Evolutionary conservation across 1,284 basidiomycete genomes (phyloP).

Genomic region (Cryptococcus sp.): DNA sequence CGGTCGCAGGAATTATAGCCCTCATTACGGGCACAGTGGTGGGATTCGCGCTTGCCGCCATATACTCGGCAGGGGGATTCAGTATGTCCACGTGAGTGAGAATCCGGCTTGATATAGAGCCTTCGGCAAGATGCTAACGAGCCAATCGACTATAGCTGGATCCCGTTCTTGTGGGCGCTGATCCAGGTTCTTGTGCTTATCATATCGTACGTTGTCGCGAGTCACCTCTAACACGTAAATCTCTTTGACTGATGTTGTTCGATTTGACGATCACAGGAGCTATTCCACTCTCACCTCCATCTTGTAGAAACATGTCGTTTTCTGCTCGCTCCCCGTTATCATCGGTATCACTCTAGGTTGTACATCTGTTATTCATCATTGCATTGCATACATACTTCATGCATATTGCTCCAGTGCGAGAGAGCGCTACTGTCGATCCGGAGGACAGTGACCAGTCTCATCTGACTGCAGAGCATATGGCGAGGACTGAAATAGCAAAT

Average conservation of each 20-base stretch:
- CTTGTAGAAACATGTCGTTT: constrained; percentile 22
- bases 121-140: background rate
- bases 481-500: no score
- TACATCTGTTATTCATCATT: background rate
- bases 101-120: background rate
- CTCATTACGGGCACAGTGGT: constrained; percentile 70
- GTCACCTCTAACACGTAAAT: constrained; percentile 3
- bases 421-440: background rate
- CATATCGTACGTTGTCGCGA: constrained; percentile 50
- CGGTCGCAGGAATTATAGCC: constrained; percentile 64
- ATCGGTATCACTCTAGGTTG: background rate
- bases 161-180: constrained; percentile 74
- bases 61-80: constrained; percentile 69
- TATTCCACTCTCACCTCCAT: constrained; percentile 49
- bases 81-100: constrained; percentile 76
- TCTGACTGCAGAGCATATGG: no score
- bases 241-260: constrained; percentile 1
- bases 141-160: constrained; percentile 62
- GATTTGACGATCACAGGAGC: constrained; percentile 23
- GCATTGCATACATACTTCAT: background rate
- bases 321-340: background rate
- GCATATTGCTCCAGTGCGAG: background rate
- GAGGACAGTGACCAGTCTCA: no score
- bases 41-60: constrained; percentile 68
- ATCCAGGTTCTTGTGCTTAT: constrained; percentile 69